These are phyloP conservation scores for Trametopsis cervina DNA, from an alignment of 768 basidiomycete species.

Conservation along the genomic window DNA sequence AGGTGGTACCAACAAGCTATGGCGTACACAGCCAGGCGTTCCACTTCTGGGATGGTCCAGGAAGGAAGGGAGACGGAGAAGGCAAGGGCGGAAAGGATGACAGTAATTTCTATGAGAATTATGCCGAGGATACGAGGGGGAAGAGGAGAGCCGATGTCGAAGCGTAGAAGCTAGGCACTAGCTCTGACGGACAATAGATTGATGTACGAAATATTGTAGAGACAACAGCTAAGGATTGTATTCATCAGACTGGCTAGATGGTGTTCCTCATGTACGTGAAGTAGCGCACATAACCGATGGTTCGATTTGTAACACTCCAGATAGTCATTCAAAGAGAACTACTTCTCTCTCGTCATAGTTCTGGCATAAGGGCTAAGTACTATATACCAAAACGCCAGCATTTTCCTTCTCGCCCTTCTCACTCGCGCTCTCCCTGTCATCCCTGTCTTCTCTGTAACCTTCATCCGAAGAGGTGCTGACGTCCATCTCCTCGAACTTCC, in stretches of 20 bases:
- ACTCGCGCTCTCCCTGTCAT: background rate
- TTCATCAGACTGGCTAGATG: no score
- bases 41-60: constrained; percentile 90
- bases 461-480: constrained; percentile 25
- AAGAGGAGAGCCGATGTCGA: constrained; percentile 23
- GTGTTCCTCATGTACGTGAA: no score
- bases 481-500: constrained; percentile 51
- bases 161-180: background rate
- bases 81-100: constrained; percentile 40
- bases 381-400: background rate
- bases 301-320: no score
- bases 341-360: no score
- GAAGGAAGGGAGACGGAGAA: constrained; percentile 38
- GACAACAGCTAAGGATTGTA: no score
- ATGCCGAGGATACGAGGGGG: constrained; percentile 45
- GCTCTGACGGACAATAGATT: no score
- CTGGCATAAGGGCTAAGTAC: no score
- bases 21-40: constrained; percentile 85
- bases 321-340: no score
- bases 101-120: constrained; percentile 85
- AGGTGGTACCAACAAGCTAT: constrained; percentile 83
- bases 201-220: no score
- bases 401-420: constrained; percentile 12
- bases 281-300: no score
- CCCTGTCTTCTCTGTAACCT: background rate